phyloP scores from a whole-genome alignment of 441 rosid genomes.

The Gossypium davidsonii region DNA sequence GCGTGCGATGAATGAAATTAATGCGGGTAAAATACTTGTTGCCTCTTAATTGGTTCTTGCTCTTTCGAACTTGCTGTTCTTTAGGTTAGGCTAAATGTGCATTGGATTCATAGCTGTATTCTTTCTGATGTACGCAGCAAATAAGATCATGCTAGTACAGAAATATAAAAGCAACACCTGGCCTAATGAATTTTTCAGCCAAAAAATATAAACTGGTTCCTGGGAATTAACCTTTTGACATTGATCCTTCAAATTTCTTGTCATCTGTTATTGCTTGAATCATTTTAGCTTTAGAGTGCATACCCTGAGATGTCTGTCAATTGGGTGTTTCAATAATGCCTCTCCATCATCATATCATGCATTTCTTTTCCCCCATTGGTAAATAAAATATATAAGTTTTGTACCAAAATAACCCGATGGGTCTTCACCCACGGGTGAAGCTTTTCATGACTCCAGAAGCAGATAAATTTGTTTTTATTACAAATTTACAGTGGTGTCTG shows the following conservation, averaged over 20 bases:
- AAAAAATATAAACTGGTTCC: not conserved
- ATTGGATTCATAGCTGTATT: not conserved
- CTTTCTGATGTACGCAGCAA: not conserved
- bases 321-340: not conserved
- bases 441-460: not conserved
- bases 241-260: not conserved
- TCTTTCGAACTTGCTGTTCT: not conserved
- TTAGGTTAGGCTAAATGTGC: not conserved
- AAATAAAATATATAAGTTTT: not conserved
- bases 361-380: not conserved
- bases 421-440: not conserved
- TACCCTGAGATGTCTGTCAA: not conserved
- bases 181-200: not conserved
- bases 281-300: not conserved
- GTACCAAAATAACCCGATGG: not conserved
- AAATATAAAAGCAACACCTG: not conserved
- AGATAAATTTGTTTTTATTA: not conserved
- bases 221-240: not conserved
- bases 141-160: not conserved
- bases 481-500: not conserved
- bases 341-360: not conserved
- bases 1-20: slow-evolving; percentile 33
- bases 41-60: not conserved
- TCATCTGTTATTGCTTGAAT: not conserved
- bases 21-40: slow-evolving; percentile 21